Percentiles rank a stretch among this genome's conserved stretches.
phyloP scores from a whole-genome alignment of 176 grass and related monocot genomes.

The Otatea glauca region DNA sequence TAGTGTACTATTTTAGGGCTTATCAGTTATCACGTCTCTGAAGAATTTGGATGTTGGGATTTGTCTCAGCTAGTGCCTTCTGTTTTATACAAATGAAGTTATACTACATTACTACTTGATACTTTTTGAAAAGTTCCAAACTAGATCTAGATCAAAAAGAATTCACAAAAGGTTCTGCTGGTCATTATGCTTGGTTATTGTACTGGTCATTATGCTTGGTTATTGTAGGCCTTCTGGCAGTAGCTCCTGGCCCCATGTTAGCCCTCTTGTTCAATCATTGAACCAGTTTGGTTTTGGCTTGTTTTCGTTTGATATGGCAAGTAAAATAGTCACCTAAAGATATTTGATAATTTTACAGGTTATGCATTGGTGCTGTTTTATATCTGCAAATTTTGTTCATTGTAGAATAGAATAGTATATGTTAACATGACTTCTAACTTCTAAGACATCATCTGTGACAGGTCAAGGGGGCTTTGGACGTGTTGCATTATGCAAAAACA shows the following conservation, averaged over 20 bases:
- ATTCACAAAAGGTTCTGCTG: background rate
- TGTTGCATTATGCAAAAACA: constrained; percentile 90
- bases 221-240: constrained; percentile 17
- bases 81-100: constrained; percentile 14
- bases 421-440: constrained; percentile 8
- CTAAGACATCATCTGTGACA: constrained; percentile 37
- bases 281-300: background rate
- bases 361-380: background rate
- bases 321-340: background rate
- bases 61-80: constrained; percentile 1
- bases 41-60: constrained; percentile 21
- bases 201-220: constrained; percentile 1
- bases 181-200: constrained; percentile 8
- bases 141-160: background rate
- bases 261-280: background rate
- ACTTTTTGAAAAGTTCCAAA: background rate
- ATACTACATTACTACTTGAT: constrained; percentile 7
- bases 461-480: constrained; percentile 89
- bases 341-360: background rate
- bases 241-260: background rate
- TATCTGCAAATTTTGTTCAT: constrained; percentile 7
- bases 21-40: background rate
- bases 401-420: background rate
- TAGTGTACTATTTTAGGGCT: constrained; percentile 18
- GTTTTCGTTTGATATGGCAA: background rate